Conservation (phyloP, 108 stramenopile genomes). For the Fragilariopsis cylindrus region DNA sequence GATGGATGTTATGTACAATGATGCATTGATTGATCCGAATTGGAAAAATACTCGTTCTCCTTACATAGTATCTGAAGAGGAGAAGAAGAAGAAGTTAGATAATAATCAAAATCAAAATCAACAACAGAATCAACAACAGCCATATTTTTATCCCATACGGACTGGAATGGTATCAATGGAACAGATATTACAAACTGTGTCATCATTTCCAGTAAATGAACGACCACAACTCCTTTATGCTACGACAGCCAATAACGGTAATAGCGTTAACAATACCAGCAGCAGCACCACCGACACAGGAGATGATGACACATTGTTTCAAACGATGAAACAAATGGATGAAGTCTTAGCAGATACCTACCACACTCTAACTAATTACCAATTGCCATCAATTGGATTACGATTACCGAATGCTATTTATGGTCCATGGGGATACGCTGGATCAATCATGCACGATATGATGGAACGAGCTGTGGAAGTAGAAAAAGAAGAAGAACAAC, state of each 20-base stretch:
- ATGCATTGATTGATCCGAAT: constrained; percentile 21
- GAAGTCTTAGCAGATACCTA: constrained; percentile 73
- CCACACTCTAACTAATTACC: constrained; percentile 29
- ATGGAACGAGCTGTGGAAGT: constrained; percentile 26
- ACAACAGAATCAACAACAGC: constrained; percentile 13
- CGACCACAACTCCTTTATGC: constrained; percentile 44
- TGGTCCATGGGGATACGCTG: constrained; percentile 73
- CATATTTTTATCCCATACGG: constrained; percentile 56
- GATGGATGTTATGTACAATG: constrained; percentile 35
- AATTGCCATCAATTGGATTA: constrained; percentile 53
- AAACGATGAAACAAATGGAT: constrained; percentile 47
- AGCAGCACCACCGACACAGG: not conserved
- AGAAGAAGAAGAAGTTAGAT: not conserved
- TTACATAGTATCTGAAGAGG: constrained; percentile 14
- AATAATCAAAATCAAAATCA: not conserved
- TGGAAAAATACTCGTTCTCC: constrained; percentile 37
- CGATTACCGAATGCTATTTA: constrained; percentile 60
- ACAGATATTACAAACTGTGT: constrained; percentile 48
- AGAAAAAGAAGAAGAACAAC: constrained; percentile 25
- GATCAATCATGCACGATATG: constrained; percentile 35
- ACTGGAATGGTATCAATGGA: constrained; percentile 66
- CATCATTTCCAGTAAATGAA: constrained; percentile 4
- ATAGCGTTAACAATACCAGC: not conserved
- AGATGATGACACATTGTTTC: not conserved
- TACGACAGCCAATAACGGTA: constrained; percentile 7